A percentile compares a stretch with the other conserved stretches of the same genome.
These are phyloP conservation scores for Pulveroboletus ravenelii DNA, from an alignment of 768 basidiomycete genomes.

Conservation along the genomic window DNA sequence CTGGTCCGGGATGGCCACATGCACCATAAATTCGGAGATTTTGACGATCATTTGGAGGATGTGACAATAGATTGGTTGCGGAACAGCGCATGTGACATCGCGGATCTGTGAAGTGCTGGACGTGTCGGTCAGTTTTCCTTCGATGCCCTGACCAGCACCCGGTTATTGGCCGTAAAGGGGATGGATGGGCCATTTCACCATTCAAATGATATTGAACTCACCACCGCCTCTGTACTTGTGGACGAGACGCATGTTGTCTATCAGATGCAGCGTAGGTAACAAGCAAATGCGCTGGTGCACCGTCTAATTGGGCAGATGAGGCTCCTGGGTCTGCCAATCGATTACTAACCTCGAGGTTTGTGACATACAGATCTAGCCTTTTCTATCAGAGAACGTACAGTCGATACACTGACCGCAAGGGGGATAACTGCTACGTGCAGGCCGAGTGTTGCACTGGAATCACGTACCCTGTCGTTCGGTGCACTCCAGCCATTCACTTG, in stretches of 20 bases:
- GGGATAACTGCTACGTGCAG: too few species aligned
- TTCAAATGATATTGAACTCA: neutral
- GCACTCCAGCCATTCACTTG: too few species aligned
- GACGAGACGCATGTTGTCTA: neutral
- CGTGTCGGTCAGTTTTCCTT: neutral
- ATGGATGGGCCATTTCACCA: too few species aligned
- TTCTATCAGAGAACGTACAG: neutral
- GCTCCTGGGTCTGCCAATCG: neutral
- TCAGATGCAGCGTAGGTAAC: neutral
- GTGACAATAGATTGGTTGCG: slow-evolving; percentile 49
- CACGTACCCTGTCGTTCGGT: too few species aligned
- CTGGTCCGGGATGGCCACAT: slow-evolving; percentile 47
- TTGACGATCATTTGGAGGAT: slow-evolving; percentile 80
- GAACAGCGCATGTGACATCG: slow-evolving; percentile 33
- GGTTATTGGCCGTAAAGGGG: neutral
- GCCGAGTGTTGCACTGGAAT: too few species aligned
- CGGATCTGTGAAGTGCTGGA: slow-evolving; percentile 10
- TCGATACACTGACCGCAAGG: too few species aligned
- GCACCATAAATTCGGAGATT: slow-evolving; percentile 66
- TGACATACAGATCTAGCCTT: neutral
- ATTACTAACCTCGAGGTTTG: neutral
- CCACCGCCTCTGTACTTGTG: neutral
- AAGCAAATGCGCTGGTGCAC: neutral
- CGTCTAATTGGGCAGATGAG: neutral
- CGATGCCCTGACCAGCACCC: neutral